phyloP scores from a whole-genome alignment of 192 early-diverging fungal species.

The Coemansia sp. region DNA sequence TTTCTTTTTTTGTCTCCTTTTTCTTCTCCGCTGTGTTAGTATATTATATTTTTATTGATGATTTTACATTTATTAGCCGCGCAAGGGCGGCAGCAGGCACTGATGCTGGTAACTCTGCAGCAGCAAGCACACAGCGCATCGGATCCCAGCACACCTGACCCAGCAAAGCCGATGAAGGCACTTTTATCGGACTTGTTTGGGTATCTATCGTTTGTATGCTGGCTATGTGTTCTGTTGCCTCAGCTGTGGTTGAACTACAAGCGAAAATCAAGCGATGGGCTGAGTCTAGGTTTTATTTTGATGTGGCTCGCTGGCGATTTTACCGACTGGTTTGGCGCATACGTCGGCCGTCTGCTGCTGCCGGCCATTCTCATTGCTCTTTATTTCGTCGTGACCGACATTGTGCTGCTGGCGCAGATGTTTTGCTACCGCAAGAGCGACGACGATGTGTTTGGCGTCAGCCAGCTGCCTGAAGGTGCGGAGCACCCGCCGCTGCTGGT shows the following conservation, averaged over 20 bases:
- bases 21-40: slow-evolving; percentile 1
- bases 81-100: slow-evolving; percentile 18
- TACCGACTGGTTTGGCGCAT: slow-evolving; percentile 52
- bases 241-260: slow-evolving; percentile 53
- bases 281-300: slow-evolving; percentile 47
- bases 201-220: slow-evolving; percentile 47
- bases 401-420: slow-evolving; percentile 67
- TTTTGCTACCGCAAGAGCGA: slow-evolving; percentile 62
- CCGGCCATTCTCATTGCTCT: slow-evolving; percentile 68
- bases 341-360: slow-evolving; percentile 41
- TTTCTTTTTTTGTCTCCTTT: slow-evolving; percentile 1
- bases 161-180: slow-evolving; percentile 17
- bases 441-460: slow-evolving; percentile 35
- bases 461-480: slow-evolving; percentile 43
- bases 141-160: neutral
- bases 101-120: slow-evolving; percentile 27
- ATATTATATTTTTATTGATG: slow-evolving; percentile 12
- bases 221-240: slow-evolving; percentile 43
- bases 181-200: slow-evolving; percentile 46
- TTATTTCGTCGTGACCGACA: slow-evolving; percentile 75
- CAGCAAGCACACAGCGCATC: slow-evolving; percentile 7
- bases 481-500: slow-evolving; percentile 49
- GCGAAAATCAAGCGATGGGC: slow-evolving; percentile 53
- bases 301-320: slow-evolving; percentile 56
- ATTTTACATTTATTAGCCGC: slow-evolving; percentile 18